Base-by-base conservation (phyloP, 2,329 filamentous ascomycete genomes). In the Ophiocordyceps australis region DNA sequence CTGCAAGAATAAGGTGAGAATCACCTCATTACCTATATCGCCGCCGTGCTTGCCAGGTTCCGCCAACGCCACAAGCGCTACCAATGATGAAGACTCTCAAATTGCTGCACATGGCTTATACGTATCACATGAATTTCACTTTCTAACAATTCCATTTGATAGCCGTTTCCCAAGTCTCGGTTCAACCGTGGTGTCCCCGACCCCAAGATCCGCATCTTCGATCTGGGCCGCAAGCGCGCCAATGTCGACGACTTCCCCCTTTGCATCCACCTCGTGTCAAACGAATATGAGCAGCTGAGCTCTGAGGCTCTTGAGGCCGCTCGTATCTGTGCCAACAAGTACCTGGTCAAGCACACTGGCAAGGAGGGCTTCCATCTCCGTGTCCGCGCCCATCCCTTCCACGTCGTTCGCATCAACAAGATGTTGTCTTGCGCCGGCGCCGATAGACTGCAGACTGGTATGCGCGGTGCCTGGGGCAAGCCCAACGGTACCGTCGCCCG, bases 331-430 rank as follows among this genome's bases (percentile, higher is more conserved):
- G 85, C 85, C 78, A 98, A 98, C 81, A 95, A 95, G 81, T 91
- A 77, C 65, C 57, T 78, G 39, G 69, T 74, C 59, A 77, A 77
- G 68, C 57, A 60, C 46, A 57, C 62, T 45, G 73, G 73, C 57
- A 78, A 78, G 66, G 73, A 78, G 51, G 57, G 60, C 52, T 78
- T 78, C 69, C 73, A 78, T 56, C 61, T 78, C 43, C 72, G 73
- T 47, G 67, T 78, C 53, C 73, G 89, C 55, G 85, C 83, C 54
- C 89, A 98, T 74, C 89, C 89, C 43, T 98, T 81, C 82, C 89
- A 98, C 73, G 89, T 98, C 65, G 79, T 98, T 72, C 89, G 89
- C 65, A 98, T 98, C 85, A 98, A 98, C 83, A 98, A 98, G 80
- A 98, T 98, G 89, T 86, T 98, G 82, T 95, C 89, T 56, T 98